These are phyloP conservation scores for Usnea hakonensis DNA, from an alignment of 495 filamentous ascomycete species.

Conservation along the genomic window DNA sequence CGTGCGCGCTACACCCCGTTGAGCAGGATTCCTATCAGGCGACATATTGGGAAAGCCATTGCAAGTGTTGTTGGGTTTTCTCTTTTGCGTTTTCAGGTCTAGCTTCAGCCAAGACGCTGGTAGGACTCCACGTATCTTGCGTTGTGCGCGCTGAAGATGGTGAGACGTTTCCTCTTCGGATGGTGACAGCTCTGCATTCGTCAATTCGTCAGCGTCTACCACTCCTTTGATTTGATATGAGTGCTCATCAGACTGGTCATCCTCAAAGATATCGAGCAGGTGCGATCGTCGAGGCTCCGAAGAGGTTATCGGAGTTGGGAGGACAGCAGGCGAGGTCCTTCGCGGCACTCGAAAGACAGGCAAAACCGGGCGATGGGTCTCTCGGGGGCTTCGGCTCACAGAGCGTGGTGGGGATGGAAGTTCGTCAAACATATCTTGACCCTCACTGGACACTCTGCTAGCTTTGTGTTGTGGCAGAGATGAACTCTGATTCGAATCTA, in stretches of 20 bases:
- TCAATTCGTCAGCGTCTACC: not conserved
- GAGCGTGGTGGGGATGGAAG: slow-evolving; percentile 39
- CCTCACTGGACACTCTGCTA: not conserved
- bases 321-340: slow-evolving; percentile 32
- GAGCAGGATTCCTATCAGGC: slow-evolving; percentile 26
- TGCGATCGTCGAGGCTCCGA: slow-evolving; percentile 21
- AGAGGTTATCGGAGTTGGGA: slow-evolving; percentile 29
- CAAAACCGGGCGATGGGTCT: slow-evolving; percentile 16
- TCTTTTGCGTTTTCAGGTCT: slow-evolving; percentile 42
- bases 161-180: slow-evolving; percentile 9
- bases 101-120: slow-evolving; percentile 86
- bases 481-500: too few species aligned
- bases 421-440: slow-evolving; percentile 18
- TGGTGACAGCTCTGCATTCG: not conserved
- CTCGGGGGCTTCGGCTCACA: slow-evolving; percentile 27
- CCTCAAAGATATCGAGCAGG: slow-evolving; percentile 6
- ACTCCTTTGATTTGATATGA: not conserved
- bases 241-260: slow-evolving; percentile 6
- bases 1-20: slow-evolving; percentile 49
- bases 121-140: slow-evolving; percentile 71
- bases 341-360: slow-evolving; percentile 36
- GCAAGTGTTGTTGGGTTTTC: slow-evolving; percentile 30
- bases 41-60: not conserved
- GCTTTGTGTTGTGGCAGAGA: not conserved
- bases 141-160: slow-evolving; percentile 35